A percentile compares a stretch with the other conserved stretches of the same genome.
phyloP scores from a whole-genome alignment of 768 basidiomycete genomes.

The Kwoniella newhampshirensis region DNA sequence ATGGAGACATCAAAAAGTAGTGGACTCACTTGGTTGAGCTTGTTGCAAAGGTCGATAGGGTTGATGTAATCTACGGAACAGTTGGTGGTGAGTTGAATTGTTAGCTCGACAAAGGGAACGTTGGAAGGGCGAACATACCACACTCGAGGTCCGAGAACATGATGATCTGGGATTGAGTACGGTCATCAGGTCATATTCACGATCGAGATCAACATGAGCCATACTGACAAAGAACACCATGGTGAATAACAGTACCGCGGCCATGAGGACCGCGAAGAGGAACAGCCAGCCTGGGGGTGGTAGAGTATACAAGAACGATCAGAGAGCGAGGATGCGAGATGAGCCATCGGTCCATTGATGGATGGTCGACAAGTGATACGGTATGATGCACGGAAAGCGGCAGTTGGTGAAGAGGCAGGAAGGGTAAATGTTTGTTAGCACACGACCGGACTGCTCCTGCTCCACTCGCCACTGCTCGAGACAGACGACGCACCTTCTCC shows the following conservation, averaged over 20 bases:
- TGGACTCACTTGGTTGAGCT: slow-evolving; percentile 82
- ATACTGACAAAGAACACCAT: slow-evolving; percentile 97
- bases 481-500: slow-evolving; percentile 45
- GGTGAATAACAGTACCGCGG: slow-evolving; percentile 91
- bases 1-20: background rate
- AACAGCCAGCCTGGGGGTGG: slow-evolving; percentile 80
- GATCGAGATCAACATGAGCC: background rate
- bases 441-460: too few species aligned
- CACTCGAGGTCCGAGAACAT: slow-evolving; percentile 99
- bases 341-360: too few species aligned
- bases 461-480: background rate
- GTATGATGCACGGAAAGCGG: too few species aligned
- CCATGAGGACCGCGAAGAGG: slow-evolving; percentile 91
- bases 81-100: background rate
- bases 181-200: background rate
- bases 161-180: slow-evolving; percentile 71
- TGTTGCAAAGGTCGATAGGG: slow-evolving; percentile 99
- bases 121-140: slow-evolving; percentile 53
- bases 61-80: slow-evolving; percentile 99
- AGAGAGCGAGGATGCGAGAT: too few species aligned
- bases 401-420: slow-evolving; percentile 3
- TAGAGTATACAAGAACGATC: too few species aligned
- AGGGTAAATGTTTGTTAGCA: too few species aligned
- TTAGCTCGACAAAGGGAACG: too few species aligned
- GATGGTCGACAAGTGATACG: too few species aligned